Evolutionary conservation across 352 stramenopile species (phyloP), one percentile per base, ranked within the genome.

Genomic region (Phytophthora macrochlamydospora): DNA sequence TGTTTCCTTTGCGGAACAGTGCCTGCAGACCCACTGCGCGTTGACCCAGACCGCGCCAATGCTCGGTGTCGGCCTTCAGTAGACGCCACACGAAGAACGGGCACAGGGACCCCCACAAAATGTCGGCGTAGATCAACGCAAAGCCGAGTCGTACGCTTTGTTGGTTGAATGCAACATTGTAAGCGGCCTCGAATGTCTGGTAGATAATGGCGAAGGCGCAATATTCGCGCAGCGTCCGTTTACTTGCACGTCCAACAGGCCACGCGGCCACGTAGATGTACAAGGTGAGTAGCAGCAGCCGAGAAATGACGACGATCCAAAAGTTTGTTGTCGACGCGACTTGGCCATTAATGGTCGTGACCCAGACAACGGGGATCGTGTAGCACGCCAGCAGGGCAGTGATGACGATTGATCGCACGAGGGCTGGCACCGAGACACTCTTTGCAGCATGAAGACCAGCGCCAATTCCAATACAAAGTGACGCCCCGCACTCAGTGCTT

Each of bases 31-130:
- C 62, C 14, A 73, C 66, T 0, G 73, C 76, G 8, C 73, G 76
- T 35, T 81, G 64, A 4, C 76, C 73, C 4, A 83, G 72, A 12
- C 79, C 82, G n/a, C 82, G 69, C 82, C 82, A 91, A 44, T 86
- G 82, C 40, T 88, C 79, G 4, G 82, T 91, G 55, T 91, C 82
- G 14, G 82, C 79, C 31, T 84, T 69, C 4, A 90, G 64, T 37
- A 81, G 44, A 8, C 76, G 66, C 71, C 77, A 85, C 1, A 75
- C 40, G 62, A 81, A 75, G 30, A 77, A 65, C 38, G 73, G 73
- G 9, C 73, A 71, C 2, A 81, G 49, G 8, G 71, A 71, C 8
- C 70, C n/a, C 73, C 67, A 79, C 6, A 77, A 44, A 1, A 81
- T 59, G 37, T 76, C 51, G 5, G 33, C 31, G 62, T 81, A 81